Evolutionary conservation across 1,284 basidiomycete species (phyloP).

Genomic region (Ceraceosorus bombacis): DNA sequence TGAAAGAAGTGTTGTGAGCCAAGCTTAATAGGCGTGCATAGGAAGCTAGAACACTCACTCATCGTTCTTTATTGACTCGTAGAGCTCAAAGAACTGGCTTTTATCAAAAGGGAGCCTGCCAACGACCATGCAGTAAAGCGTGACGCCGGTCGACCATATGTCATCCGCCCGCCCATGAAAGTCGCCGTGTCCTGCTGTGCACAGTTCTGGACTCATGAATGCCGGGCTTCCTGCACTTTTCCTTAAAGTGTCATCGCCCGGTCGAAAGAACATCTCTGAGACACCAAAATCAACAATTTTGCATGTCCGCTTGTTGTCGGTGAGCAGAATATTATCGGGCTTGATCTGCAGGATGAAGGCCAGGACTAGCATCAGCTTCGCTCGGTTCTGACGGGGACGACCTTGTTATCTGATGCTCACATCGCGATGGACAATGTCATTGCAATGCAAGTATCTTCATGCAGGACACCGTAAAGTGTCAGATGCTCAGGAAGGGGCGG

Average conservation of each 20-base stretch:
- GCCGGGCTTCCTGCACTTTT: constrained; percentile 55
- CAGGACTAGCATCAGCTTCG: neutral
- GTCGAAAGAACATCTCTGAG: constrained; percentile 54
- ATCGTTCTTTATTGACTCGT: constrained; percentile 51
- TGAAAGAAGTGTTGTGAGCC: constrained; percentile 1
- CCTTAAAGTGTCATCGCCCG: constrained; percentile 51
- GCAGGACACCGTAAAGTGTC: no score
- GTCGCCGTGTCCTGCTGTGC: constrained; percentile 30
- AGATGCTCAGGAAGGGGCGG: constrained; percentile 15
- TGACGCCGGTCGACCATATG: constrained; percentile 56
- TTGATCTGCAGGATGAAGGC: constrained; percentile 48
- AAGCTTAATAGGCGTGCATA: neutral
- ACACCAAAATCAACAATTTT: constrained; percentile 59
- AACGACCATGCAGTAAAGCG: constrained; percentile 55
- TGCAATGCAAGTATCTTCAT: constrained; percentile 53
- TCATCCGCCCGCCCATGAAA: constrained; percentile 54
- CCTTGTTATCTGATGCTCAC: constrained; percentile 23
- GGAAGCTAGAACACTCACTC: constrained; percentile 13
- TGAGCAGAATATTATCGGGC: constrained; percentile 56
- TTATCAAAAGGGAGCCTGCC: constrained; percentile 55
- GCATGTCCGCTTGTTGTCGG: constrained; percentile 51
- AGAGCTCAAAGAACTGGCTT: constrained; percentile 53
- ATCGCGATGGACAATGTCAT: constrained; percentile 55
- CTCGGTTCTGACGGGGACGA: neutral
- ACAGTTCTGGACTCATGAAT: constrained; percentile 56